Evolutionary conservation across 768 basidiomycete species (phyloP), one percentile per base, ranked within the genome.

Genomic region (Termitomyces sp.): DNA sequence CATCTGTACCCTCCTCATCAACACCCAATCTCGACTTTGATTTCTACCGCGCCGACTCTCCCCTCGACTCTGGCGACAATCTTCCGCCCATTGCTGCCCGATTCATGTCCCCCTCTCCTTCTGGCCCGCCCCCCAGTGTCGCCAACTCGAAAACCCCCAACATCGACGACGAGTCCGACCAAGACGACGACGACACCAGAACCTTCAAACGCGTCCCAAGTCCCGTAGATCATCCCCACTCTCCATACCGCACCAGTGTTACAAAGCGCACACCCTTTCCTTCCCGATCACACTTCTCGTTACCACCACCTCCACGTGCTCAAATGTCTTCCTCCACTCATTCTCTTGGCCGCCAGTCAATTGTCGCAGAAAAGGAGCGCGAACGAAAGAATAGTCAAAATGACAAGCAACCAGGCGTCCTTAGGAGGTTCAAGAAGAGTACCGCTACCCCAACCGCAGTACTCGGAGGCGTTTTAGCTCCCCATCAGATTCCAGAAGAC

Each of bases 71-170:
- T 0, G 68, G 79, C 39, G 91, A 94, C 7, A 76, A 85, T 58
- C 76, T 94, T 3, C 88, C 85, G 2, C 89, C 94, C 47, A 97
- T 97, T 58, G 94, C 94, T 43, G 87, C 94, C 22, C 86, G 91
- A 47, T 97, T 94, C 78, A 89, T 94, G 75, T 88, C 88, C 4
- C 89, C 89, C 10, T 86, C 86, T 27, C 80, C 73, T 22, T 71
- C 72, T 4, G 68, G 64, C 49, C 65, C 66, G 41, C 69, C 72
- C 40, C 69, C 57, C 31, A 48, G 59, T 27, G 54, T 57, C 3
- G 60, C 56, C 29, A 60, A 66, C 73, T 7, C 78, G 81, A 84
- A 83, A 50, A 74, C 77, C 0, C 84, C 84, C 5, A 82, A 84
- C 54, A 86, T 88, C 23, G 89, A 91, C 58, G 82, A 78, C 40